phyloP scores from a whole-genome alignment of 2,329 filamentous ascomycete genomes.

The Beauveria rudraprayagi region DNA sequence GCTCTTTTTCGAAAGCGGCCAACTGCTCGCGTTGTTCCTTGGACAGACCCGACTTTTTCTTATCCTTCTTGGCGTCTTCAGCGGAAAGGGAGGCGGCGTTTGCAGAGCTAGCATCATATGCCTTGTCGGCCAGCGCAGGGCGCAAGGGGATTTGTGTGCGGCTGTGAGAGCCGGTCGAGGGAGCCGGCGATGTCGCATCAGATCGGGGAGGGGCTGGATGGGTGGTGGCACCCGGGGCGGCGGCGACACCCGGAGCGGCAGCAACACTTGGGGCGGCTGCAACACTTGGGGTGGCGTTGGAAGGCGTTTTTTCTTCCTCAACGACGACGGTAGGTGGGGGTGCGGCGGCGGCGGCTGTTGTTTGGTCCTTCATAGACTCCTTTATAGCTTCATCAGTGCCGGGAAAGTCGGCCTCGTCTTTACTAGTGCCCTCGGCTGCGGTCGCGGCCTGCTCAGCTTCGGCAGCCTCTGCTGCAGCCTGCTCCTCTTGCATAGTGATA shows the following conservation, averaged over 20 bases:
- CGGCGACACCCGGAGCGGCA: not conserved
- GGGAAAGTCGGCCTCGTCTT: conserved; percentile 39
- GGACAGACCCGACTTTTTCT: conserved; percentile 78
- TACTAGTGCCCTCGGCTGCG: conserved; percentile 34
- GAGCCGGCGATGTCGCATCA: conserved; percentile 31
- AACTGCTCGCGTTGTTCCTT: conserved; percentile 94
- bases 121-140: conserved; percentile 77
- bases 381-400: conserved; percentile 49
- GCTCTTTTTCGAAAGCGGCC: conserved; percentile 79
- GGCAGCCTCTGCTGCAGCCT: conserved; percentile 48
- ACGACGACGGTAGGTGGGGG: conserved; percentile 33
- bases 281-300: conserved; percentile 13
- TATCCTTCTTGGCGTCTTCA: conserved; percentile 46
- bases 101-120: conserved; percentile 64
- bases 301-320: conserved; percentile 27
- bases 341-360: conserved; percentile 19
- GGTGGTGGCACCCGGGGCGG: conserved; percentile 11
- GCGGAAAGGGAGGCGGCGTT: conserved; percentile 58
- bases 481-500: conserved; percentile 80
- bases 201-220: conserved; percentile 23
- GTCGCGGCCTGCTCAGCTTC: conserved; percentile 45
- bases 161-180: conserved; percentile 35
- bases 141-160: conserved; percentile 61
- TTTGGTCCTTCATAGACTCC: conserved; percentile 42
- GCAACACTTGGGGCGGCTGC: not conserved